Conservation (phyloP, 768 basidiomycete species). For the Astraeus odoratus region DNA sequence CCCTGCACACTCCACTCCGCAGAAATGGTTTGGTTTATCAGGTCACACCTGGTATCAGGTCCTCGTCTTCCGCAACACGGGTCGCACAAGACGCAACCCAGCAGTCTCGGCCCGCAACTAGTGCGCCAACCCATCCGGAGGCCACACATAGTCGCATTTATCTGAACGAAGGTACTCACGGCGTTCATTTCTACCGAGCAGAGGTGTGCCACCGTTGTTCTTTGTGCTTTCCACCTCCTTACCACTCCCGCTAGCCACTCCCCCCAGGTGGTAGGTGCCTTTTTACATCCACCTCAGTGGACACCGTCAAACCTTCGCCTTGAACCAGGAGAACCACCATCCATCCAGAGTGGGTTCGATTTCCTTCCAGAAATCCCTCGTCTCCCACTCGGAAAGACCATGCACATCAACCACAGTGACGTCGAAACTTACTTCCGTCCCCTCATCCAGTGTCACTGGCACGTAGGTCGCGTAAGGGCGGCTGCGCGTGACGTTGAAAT, state of each 20-base stretch:
- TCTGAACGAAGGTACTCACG: neutral
- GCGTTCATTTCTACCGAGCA: neutral
- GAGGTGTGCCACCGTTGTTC: neutral
- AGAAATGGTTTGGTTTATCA: neutral
- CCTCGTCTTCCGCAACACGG: neutral
- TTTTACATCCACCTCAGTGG: neutral
- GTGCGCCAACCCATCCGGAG: neutral
- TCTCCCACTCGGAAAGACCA: slow-evolving; percentile 25
- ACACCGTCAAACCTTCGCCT: neutral
- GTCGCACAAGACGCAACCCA: neutral
- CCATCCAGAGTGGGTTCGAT: neutral
- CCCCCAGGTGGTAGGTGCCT: neutral
- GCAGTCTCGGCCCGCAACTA: neutral
- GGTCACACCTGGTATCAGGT: neutral
- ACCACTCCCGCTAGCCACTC: neutral
- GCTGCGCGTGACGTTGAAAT: slow-evolving; percentile 9
- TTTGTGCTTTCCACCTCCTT: neutral
- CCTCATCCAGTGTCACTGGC: slow-evolving; percentile 28
- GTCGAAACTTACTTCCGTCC: slow-evolving; percentile 30
- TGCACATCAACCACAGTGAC: slow-evolving; percentile 28
- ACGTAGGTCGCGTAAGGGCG: slow-evolving; percentile 11
- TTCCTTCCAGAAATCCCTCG: slow-evolving; percentile 20
- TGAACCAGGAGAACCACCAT: neutral
- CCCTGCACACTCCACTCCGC: neutral
- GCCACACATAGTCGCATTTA: neutral